Conservation (phyloP, 106 monocot species). For the Ottelia alismoides region DNA sequence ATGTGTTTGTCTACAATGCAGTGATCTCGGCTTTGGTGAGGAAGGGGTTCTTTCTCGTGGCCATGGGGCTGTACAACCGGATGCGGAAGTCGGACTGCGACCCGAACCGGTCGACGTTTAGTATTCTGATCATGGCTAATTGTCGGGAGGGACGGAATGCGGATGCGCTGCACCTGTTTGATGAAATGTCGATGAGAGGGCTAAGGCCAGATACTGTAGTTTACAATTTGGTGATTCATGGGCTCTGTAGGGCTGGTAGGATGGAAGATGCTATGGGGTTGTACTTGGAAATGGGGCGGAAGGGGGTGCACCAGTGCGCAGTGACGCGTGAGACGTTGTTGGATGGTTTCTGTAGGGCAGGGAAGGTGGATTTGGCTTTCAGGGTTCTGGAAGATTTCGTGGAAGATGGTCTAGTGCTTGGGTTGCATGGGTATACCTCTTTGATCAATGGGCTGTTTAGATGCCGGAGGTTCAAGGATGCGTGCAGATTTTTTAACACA, state of each 20-base stretch:
- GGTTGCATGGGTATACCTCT: slow-evolving; percentile 45
- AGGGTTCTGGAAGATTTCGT: slow-evolving; percentile 20
- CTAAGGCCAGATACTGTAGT: slow-evolving; percentile 30
- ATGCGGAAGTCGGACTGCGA: slow-evolving; percentile 50
- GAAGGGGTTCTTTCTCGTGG: slow-evolving; percentile 43
- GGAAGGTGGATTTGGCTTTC: slow-evolving; percentile 48
- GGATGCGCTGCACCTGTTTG: slow-evolving; percentile 49
- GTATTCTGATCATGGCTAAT: slow-evolving; percentile 43
- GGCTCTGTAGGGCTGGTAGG: slow-evolving; percentile 25
- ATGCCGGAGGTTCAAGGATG: slow-evolving; percentile 41
- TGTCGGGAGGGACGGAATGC: slow-evolving; percentile 39
- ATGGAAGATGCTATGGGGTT: slow-evolving; percentile 39
- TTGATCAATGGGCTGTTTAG: slow-evolving; percentile 70
- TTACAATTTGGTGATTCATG: slow-evolving; percentile 43
- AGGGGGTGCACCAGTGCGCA: slow-evolving; percentile 14
- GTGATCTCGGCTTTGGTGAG: slow-evolving; percentile 35
- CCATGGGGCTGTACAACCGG: slow-evolving; percentile 41
- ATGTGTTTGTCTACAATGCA: slow-evolving; percentile 56
- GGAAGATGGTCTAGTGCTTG: slow-evolving; percentile 32
- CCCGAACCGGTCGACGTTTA: slow-evolving; percentile 48
- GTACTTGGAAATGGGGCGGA: slow-evolving; percentile 35
- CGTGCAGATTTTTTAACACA: slow-evolving; percentile 24
- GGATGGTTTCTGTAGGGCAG: slow-evolving; percentile 42
- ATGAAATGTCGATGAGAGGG: slow-evolving; percentile 65
- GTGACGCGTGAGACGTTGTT: slow-evolving; percentile 31